Evolutionary conservation across 495 filamentous ascomycete species (phyloP).

Genomic region (Hyaloscypha variabilis): DNA sequence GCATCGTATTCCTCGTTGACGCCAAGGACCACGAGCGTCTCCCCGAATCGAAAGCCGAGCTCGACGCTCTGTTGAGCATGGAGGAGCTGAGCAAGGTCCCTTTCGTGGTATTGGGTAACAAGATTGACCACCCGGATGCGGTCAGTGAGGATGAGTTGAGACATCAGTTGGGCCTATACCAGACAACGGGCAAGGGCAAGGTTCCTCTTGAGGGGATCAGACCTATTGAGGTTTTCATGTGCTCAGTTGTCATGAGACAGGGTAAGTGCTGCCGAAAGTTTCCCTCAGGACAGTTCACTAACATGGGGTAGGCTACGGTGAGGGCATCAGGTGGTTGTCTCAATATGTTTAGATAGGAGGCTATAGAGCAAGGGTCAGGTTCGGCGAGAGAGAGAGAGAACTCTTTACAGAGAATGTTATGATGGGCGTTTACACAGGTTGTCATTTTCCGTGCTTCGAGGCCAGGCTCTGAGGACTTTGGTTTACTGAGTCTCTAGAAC

Average conservation of each 20-base stretch:
- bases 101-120: conserved; percentile 95
- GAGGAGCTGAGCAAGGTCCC: conserved; percentile 92
- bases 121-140: conserved; percentile 97
- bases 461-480: conserved; percentile 25
- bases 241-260: conserved; percentile 96
- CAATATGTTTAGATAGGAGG: conserved; percentile 65
- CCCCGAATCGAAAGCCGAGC: conserved; percentile 90
- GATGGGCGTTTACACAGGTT: conserved; percentile 34
- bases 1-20: conserved; percentile 97
- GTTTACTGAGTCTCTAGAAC: conserved; percentile 24
- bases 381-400: conserved; percentile 2
- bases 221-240: conserved; percentile 99
- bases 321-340: conserved; percentile 78
- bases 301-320: conserved; percentile 61
- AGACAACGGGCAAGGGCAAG: conserved; percentile 98
- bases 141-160: conserved; percentile 93
- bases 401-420: conserved; percentile 26
- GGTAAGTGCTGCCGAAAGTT: conserved; percentile 50
- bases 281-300: conserved; percentile 1
- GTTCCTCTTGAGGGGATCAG: conserved; percentile 91
- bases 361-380: neutral
- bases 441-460: conserved; percentile 27
- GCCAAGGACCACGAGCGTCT: conserved; percentile 96
- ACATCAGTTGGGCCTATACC: conserved; percentile 86
- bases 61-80: conserved; percentile 92